phyloP scores from a whole-genome alignment of 495 filamentous ascomycete genomes.

The Tuber calosporum region DNA sequence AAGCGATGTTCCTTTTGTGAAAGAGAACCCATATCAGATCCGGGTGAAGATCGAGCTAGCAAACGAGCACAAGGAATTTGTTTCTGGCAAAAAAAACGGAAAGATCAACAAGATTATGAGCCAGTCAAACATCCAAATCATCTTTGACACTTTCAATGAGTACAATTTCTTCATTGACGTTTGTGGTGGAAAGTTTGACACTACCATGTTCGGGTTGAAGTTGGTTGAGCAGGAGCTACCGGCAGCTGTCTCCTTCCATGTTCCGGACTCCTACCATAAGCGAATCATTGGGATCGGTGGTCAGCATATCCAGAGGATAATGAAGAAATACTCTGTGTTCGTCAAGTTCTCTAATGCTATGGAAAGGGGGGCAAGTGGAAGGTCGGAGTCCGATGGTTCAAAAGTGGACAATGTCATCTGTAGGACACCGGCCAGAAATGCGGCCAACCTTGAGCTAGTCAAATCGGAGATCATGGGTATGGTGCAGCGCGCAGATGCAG shows the following conservation, averaged over 20 bases:
- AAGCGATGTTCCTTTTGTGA: conserved; percentile 81
- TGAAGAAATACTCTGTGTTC: conserved; percentile 99
- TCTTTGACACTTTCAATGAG: conserved; percentile 97
- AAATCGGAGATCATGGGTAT: conserved; percentile 99
- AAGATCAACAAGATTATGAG: conserved; percentile 99
- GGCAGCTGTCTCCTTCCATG: conserved; percentile 96
- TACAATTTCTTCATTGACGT: conserved; percentile 99
- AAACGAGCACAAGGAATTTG: conserved; percentile 99
- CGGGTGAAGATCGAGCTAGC: conserved; percentile 96
- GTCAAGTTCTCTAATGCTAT: conserved; percentile 99
- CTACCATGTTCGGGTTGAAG: conserved; percentile 80
- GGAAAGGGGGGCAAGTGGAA: conserved; percentile 77
- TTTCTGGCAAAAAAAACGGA: conserved; percentile 98
- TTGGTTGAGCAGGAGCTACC: conserved; percentile 99
- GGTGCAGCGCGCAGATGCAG: conserved; percentile 96
- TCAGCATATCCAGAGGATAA: conserved; percentile 97
- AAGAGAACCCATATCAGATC: conserved; percentile 80
- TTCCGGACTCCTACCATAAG: conserved; percentile 99
- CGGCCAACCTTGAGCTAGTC: conserved; percentile 88
- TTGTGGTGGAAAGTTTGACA: conserved; percentile 79
- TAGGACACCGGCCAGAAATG: conserved; percentile 92
- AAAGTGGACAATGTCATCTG: conserved; percentile 99
- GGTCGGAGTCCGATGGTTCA: conserved; percentile 93
- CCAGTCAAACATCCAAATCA: conserved; percentile 94
- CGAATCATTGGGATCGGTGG: conserved; percentile 98